Evolutionary conservation across 2,329 filamentous ascomycete species (phyloP), one percentile per base, ranked within the genome.

Genomic region (Hypomyces rosellus): DNA sequence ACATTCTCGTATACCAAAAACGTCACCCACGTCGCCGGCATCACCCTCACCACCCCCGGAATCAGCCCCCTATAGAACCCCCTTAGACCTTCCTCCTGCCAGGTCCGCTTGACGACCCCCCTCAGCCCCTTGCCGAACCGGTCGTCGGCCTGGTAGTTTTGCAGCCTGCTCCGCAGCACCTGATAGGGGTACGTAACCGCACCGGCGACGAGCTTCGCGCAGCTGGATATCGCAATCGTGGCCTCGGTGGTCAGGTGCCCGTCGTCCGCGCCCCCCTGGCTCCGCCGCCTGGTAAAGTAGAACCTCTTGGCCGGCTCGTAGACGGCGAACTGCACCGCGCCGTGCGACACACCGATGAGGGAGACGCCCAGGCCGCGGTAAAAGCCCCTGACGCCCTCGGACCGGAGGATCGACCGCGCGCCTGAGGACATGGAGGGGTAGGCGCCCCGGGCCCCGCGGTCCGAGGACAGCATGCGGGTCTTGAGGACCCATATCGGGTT

Each of bases 401-500:
- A 77, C 15, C 69, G 69, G 61, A 84, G 78, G 16, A 99, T 81
- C 41, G 82, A 77, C 36, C 67, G 68, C 2, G 84, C 79, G 25
- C 93, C 93, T 45, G 84, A 77, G 57, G 76, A 71, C 74, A 96
- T 88, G 57, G 81, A 85, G 14, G 81, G 77, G 69, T 99, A 99
- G 1, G 92, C 93, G 13, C 89, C 89, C 2, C 77, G 80, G 5
- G 82, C 77, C 49, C 80, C 75, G 45, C 81, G 80, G 57, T 93
- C 88, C 4, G 88, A 91, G 30, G 90, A 89, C 20, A 97, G 76
- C 90, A 99, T 97, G 55, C 93, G 86, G 8, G 92, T 97, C 74
- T 97, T 97, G 66, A 99, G 83, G 3, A 99, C 93, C 93, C 93
- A 99, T 60, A 99, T 85, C 2, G 93, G 93, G 65, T 97, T 97